These are phyloP conservation scores for Cryptococcus sp. DNA, from an alignment of 1,284 basidiomycete species.

Conservation along the genomic window DNA sequence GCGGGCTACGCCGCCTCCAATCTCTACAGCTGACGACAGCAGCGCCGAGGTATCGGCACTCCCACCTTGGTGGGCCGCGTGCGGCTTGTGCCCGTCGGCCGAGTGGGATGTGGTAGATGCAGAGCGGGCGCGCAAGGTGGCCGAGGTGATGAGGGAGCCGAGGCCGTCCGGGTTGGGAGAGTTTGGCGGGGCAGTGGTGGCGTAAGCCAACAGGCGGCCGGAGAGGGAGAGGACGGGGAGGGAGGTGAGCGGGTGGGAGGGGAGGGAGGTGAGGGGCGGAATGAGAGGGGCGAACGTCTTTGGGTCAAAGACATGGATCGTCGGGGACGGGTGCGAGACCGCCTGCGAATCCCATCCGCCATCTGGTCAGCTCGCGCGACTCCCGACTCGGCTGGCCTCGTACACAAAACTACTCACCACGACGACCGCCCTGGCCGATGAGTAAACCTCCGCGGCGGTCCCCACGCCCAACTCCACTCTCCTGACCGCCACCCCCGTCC, in stretches of 20 bases:
- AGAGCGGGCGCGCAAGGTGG: slow-evolving; percentile 3
- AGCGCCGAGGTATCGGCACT: slow-evolving; percentile 35
- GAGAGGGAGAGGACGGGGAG: slow-evolving; percentile 32
- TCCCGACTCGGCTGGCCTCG: no score
- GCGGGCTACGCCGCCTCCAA: slow-evolving; percentile 44
- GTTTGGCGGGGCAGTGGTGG: slow-evolving; percentile 25
- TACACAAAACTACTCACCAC: slow-evolving; percentile 31
- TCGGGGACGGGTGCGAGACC: slow-evolving; percentile 27
- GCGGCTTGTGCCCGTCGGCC: not conserved
- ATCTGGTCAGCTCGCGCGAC: not conserved
- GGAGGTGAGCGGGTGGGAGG: slow-evolving; percentile 13
- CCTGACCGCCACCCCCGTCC: slow-evolving; percentile 25
- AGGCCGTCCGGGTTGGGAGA: slow-evolving; percentile 30
- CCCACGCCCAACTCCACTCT: slow-evolving; percentile 33
- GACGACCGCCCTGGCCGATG: slow-evolving; percentile 23
- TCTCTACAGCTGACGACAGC: slow-evolving; percentile 38
- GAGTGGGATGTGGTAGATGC: not conserved
- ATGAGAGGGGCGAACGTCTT: slow-evolving; percentile 17
- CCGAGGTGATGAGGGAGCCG: slow-evolving; percentile 33
- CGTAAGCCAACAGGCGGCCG: slow-evolving; percentile 36
- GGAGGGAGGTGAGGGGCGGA: slow-evolving; percentile 7
- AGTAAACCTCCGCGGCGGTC: slow-evolving; percentile 15
- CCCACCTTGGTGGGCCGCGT: not conserved
- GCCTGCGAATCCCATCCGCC: slow-evolving; percentile 25
- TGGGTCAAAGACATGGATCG: slow-evolving; percentile 31